phyloP scores from a whole-genome alignment of 768 basidiomycete genomes.

The Russula vinacea region DNA sequence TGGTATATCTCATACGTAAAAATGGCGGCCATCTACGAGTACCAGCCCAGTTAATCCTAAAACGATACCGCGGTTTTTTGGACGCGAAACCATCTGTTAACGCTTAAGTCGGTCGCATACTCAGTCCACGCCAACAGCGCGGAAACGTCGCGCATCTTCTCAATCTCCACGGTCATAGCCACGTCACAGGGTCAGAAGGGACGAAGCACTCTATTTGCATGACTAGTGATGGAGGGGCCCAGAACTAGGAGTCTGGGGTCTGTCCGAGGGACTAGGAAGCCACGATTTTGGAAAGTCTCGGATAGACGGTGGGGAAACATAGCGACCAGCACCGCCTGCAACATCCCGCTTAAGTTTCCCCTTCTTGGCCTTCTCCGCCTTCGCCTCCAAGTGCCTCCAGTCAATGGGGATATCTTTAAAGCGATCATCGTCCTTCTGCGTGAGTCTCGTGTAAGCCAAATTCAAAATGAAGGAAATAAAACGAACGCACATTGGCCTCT shows the following conservation, averaged over 20 bases:
- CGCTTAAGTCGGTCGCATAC: not conserved
- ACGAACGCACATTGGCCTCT: constrained; percentile 77
- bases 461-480: constrained; percentile 1
- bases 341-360: constrained; percentile 45
- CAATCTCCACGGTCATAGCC: not conserved
- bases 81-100: not conserved
- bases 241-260: constrained; percentile 4
- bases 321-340: constrained; percentile 26
- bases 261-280: constrained; percentile 32
- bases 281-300: constrained; percentile 31
- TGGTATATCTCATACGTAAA: not conserved
- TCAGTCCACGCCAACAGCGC: not conserved
- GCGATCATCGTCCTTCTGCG: constrained; percentile 43
- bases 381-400: constrained; percentile 71
- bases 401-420: constrained; percentile 77
- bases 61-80: not conserved
- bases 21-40: not conserved
- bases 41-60: not conserved
- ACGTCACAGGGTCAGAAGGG: not conserved
- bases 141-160: not conserved
- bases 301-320: constrained; percentile 29
- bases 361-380: constrained; percentile 65
- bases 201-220: constrained; percentile 11
- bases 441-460: not conserved
- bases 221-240: constrained; percentile 1